These are phyloP conservation scores for Scutellaria galericulata DNA, from an alignment of 257 asterid species.

Conservation along the genomic window DNA sequence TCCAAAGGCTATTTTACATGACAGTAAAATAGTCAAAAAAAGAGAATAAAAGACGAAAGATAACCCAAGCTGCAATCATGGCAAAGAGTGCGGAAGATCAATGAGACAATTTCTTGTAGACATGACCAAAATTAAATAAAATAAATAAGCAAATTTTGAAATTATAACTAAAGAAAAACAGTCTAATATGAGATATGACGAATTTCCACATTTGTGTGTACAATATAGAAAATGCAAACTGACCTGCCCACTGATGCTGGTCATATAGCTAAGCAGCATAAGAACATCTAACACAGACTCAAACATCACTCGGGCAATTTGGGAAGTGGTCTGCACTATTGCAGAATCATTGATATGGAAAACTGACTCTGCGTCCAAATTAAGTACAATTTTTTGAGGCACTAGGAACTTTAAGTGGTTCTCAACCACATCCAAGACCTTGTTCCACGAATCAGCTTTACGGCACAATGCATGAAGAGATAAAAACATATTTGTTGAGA, in stretches of 20 bases:
- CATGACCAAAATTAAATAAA: neutral
- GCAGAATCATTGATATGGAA: slow-evolving; percentile 56
- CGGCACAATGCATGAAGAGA: slow-evolving; percentile 68
- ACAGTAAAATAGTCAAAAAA: slow-evolving; percentile 17
- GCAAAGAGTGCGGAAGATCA: slow-evolving; percentile 18
- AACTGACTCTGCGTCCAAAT: slow-evolving; percentile 47
- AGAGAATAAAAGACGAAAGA: neutral
- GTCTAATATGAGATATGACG: neutral
- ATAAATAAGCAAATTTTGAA: neutral
- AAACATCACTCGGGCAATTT: slow-evolving; percentile 87
- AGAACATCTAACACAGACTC: slow-evolving; percentile 84
- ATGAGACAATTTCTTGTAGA: slow-evolving; percentile 15
- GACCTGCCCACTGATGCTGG: slow-evolving; percentile 90
- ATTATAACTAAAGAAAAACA: neutral
- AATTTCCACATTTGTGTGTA: slow-evolving; percentile 10
- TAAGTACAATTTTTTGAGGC: slow-evolving; percentile 70
- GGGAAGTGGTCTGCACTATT: slow-evolving; percentile 82
- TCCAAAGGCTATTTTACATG: slow-evolving; percentile 9
- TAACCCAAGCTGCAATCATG: neutral
- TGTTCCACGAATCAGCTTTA: slow-evolving; percentile 78
- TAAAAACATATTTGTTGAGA: slow-evolving; percentile 71
- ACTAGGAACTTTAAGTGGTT: slow-evolving; percentile 75
- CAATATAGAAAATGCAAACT: slow-evolving; percentile 40
- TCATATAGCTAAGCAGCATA: slow-evolving; percentile 83
- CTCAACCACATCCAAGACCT: slow-evolving; percentile 74